These are phyloP conservation scores for Exophiala lecanii-corni DNA, from an alignment of 2,329 filamentous ascomycete genomes.

Conservation along the genomic window DNA sequence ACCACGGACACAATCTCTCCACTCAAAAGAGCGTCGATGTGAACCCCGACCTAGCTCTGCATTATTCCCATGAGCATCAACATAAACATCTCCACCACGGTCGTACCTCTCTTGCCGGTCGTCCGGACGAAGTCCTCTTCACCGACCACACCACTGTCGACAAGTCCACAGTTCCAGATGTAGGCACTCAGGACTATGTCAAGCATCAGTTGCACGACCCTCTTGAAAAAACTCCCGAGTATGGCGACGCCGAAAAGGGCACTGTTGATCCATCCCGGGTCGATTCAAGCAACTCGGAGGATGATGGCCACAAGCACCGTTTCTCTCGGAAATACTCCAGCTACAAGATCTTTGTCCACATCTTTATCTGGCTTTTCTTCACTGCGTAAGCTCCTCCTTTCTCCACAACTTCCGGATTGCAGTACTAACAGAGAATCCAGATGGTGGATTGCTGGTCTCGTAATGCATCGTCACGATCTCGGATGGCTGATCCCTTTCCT, in stretches of 20 bases:
- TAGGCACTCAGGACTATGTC: constrained; percentile 39
- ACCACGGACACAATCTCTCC: constrained; percentile 25
- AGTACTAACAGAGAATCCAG: constrained; percentile 7
- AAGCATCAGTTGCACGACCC: constrained; percentile 31
- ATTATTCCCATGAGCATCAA: constrained; percentile 36
- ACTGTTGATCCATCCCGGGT: constrained; percentile 30
- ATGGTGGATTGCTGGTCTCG: constrained; percentile 73
- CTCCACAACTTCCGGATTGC: not conserved
- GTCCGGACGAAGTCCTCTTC: constrained; percentile 46
- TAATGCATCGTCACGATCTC: constrained; percentile 66
- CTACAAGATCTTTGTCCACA: constrained; percentile 45
- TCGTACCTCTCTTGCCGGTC: constrained; percentile 33
- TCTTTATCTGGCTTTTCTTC: constrained; percentile 29
- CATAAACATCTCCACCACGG: constrained; percentile 39
- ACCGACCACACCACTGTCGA: constrained; percentile 41
- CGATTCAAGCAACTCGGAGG: constrained; percentile 30
- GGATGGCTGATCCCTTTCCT: constrained; percentile 85
- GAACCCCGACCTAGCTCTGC: constrained; percentile 34
- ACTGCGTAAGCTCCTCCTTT: constrained; percentile 17
- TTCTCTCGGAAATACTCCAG: constrained; percentile 40
- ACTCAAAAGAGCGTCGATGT: constrained; percentile 22
- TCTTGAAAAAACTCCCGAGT: constrained; percentile 26
- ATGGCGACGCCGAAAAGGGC: constrained; percentile 40
- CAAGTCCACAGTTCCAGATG: constrained; percentile 33
- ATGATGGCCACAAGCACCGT: constrained; percentile 33